Evolutionary conservation across 2,329 filamentous ascomycete genomes (phyloP), one percentile per base, ranked within the genome.

Genomic region (Fusarium brachygibbosum): DNA sequence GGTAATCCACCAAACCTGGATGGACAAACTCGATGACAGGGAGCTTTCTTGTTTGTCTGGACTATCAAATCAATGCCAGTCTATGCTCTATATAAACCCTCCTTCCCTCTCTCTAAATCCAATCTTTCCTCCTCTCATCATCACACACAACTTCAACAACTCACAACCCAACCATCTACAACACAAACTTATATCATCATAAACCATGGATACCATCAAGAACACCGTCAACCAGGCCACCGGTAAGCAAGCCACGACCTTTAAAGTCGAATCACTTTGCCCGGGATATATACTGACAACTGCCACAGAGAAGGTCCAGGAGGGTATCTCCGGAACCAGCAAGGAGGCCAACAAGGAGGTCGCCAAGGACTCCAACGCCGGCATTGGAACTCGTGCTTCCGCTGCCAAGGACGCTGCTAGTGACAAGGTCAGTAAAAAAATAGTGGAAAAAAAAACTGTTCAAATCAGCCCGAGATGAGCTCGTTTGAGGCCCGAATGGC

Each of bases 261-360:
- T 40, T 16, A 25, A 9, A 16, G 25, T 29, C 16, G 6, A 11
- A 11, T 23, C 6, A 25, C 19, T 14, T 79, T 79, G 11, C 84
- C 68, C 7, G 29, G 23, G 25, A 29, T n/a, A 51, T 19, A 21
- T 51, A 29, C 34, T 51, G 25, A 51, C n/a, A 40, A 25, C n/a
- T 34, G 11, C 4, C n/a, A 17, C 7, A n/a, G n/a, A 91, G 84
- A 82, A 83, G 75, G 80, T 88, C 77, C 84, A 90, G 83, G 82
- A 89, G 78, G 82, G 82, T 65, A 77, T 83, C 68, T 82, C 82
- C 66, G 83, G 85, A 71, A 82, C 86, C 66, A 87, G 84, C 82
- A 91, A 91, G 87, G 88, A 91, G 82, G 82, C 83, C 82, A 91
- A 91, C 87, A 91, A 91, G 87, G 77, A 85, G 71, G 84, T 88